Percentiles rank a stretch among this genome's conserved stretches.
phyloP scores from a whole-genome alignment of 108 stramenopile genomes.

The Conticribra weissflogii region DNA sequence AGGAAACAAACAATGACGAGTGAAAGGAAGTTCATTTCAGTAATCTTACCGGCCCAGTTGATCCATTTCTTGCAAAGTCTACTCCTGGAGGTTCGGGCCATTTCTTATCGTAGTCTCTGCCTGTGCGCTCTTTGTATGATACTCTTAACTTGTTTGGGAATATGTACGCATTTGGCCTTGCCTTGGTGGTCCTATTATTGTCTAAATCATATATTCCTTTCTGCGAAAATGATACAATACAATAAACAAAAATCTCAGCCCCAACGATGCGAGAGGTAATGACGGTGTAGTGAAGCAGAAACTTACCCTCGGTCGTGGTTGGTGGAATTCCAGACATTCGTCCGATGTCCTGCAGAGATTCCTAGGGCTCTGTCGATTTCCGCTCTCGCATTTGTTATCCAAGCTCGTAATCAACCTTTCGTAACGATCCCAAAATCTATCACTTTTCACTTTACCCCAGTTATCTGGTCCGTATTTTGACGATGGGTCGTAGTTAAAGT shows the following conservation, averaged over 20 bases:
- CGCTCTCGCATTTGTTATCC: not conserved
- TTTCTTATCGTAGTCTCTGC: too few relatives aligned
- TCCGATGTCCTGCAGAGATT: not conserved
- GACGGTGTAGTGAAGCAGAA: not conserved
- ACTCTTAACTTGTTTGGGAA: not conserved
- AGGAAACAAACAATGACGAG: too few relatives aligned
- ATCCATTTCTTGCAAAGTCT: conserved; percentile 16
- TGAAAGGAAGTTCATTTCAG: too few relatives aligned
- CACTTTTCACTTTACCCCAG: not conserved
- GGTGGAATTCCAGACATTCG: not conserved
- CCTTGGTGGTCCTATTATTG: not conserved
- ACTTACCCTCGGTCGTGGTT: not conserved
- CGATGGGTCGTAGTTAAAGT: not conserved
- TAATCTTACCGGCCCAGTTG: conserved; percentile 22
- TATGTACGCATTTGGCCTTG: not conserved
- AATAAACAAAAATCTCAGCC: not conserved
- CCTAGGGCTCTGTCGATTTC: not conserved
- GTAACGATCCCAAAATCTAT: not conserved
- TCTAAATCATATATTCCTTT: not conserved
- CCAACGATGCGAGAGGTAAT: not conserved
- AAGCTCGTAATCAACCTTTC: not conserved
- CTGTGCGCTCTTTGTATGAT: not conserved
- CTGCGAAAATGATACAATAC: too few relatives aligned
- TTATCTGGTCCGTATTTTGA: not conserved
- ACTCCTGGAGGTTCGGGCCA: not conserved